Conservation (phyloP, 148 eudicot species). For the Vaccinium vitisidaea region DNA sequence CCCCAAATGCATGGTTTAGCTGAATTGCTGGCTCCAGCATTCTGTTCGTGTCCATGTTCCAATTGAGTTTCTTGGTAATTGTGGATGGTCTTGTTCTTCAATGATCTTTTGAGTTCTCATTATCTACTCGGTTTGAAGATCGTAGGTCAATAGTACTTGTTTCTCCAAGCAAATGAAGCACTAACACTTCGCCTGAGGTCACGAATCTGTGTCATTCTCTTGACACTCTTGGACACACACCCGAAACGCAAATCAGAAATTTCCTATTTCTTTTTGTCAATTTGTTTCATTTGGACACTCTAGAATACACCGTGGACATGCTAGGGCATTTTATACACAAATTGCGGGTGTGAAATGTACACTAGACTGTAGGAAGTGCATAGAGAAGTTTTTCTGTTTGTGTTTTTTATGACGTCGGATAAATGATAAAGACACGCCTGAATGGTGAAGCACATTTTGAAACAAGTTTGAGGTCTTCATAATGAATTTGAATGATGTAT, state of each 20-base stretch:
- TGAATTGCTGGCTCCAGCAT: neutral
- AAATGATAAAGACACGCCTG: too few relatives aligned
- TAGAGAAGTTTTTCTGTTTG: neutral
- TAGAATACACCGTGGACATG: neutral
- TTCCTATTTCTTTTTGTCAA: neutral
- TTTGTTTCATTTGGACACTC: neutral
- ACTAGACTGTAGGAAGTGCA: neutral
- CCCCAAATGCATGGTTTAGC: neutral
- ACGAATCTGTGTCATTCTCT: neutral
- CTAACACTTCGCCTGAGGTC: neutral
- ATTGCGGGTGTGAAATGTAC: neutral
- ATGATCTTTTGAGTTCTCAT: neutral
- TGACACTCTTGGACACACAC: neutral
- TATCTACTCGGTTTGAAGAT: neutral
- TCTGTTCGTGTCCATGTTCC: neutral
- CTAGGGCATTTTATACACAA: neutral
- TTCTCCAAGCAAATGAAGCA: neutral
- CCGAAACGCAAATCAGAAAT: neutral
- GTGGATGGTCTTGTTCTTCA: neutral
- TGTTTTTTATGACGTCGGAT: neutral
- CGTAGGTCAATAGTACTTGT: neutral
- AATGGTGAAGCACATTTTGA: too few relatives aligned
- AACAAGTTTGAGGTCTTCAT: too few relatives aligned
- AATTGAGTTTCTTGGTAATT: neutral
- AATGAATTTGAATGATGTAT: too few relatives aligned